Percentiles rank a stretch among this genome's conserved stretches.
Conservation (phyloP, 306 rosid genomes). For the Prunus padus region DNA sequence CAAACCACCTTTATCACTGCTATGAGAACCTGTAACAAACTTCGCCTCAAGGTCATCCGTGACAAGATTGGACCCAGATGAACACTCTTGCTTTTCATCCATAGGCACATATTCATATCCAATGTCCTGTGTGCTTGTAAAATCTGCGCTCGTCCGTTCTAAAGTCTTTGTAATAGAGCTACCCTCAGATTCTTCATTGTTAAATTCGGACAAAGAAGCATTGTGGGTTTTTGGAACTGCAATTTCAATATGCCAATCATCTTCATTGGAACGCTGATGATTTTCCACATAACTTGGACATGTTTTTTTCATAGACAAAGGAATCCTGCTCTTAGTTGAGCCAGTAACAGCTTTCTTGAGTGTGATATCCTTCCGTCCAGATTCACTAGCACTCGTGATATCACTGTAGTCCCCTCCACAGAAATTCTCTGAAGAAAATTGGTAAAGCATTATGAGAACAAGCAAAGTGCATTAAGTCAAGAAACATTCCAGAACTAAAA, state of each 20-base stretch:
- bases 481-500: background rate
- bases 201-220: conserved; percentile 35
- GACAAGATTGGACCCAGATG: conserved; percentile 61
- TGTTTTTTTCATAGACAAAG: conserved; percentile 52
- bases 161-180: conserved; percentile 70
- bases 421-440: conserved; percentile 50
- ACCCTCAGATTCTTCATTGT: conserved; percentile 73
- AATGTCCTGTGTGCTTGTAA: conserved; percentile 54
- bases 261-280: conserved; percentile 43
- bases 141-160: conserved; percentile 59
- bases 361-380: conserved; percentile 49
- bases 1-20: conserved; percentile 35
- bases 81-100: conserved; percentile 82
- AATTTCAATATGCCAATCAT: conserved; percentile 78
- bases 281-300: conserved; percentile 47
- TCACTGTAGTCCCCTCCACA: conserved; percentile 62
- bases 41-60: conserved; percentile 49
- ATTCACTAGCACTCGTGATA: conserved; percentile 53
- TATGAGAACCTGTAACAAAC: conserved; percentile 48
- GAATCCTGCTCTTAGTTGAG: conserved; percentile 45
- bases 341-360: conserved; percentile 40
- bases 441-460: conserved; percentile 8
- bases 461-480: background rate
- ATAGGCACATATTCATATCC: conserved; percentile 61
- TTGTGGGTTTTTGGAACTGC: conserved; percentile 54